Evolutionary conservation across 495 filamentous ascomycete species (phyloP), one percentile per base, ranked within the genome.

Genomic region (Xeromyces bisporus): DNA sequence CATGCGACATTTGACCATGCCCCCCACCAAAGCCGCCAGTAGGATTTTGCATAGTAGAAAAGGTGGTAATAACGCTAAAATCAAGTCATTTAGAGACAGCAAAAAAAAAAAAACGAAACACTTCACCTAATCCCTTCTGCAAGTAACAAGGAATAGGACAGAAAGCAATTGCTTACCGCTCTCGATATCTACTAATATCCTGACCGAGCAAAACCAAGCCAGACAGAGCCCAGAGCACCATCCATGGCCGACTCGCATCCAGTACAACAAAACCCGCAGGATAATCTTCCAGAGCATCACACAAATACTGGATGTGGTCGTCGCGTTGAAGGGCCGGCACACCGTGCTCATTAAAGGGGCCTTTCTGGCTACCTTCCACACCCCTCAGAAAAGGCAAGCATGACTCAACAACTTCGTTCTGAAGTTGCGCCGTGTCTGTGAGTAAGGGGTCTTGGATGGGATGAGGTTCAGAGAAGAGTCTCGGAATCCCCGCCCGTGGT

Each of bases 11-110:
- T 48, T 96, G 91, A 25, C 85, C 80, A 51, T 80, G 75, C n/a
- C 89, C 86, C 28, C 89, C 89, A 15, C 89, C 91, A 53, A 94
- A 93, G 5, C 89, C 89, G 6, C 89, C 89, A 10, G 60, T 65
- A 17, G 60, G 45, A 49, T 96, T 89, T 54, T 94, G 91, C 50
- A 85, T 74, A 7, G 80, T 66, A 17, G 62, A 60, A 13, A 89
- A 70, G 1, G 84, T 89, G 25, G 68, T 55, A 11, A 76, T 62
- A 6, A 92, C 58, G 15, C 74, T 75, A 43, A 34, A 20, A 37
- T 15, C 5, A 16, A 18, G 29, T n/a, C 3, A 23, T 15, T 29
- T 32, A 26, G 36, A 29, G 26, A 5, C 16, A 27, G 13, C 12
- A 6, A 29, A 6, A n/a, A 29, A 32, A 37, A 34, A 39, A 29